Conservation (phyloP, 352 stramenopile species). For the Phytophthora tubulina region DNA sequence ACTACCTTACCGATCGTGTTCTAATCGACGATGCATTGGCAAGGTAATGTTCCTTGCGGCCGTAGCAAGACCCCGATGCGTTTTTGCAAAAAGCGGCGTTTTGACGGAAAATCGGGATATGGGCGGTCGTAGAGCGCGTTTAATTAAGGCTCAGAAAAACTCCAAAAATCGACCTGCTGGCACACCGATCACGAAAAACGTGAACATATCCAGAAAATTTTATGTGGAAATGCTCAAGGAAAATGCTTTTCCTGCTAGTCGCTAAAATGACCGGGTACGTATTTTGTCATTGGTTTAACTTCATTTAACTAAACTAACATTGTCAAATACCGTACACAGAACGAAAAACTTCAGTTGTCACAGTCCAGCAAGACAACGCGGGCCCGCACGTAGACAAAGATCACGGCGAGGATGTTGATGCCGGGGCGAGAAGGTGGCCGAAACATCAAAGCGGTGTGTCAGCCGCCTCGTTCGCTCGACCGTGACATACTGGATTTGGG, state of each 20-base stretch:
- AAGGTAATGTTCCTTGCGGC: constrained; percentile 35
- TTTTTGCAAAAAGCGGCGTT: constrained; percentile 11
- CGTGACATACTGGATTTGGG: constrained; percentile 13
- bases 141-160: not conserved
- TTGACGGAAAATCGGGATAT: constrained; percentile 33
- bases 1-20: constrained; percentile 6
- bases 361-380: constrained; percentile 15
- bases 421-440: constrained; percentile 3
- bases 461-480: constrained; percentile 11
- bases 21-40: constrained; percentile 18
- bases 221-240: constrained; percentile 1
- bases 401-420: constrained; percentile 6
- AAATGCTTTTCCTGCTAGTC: constrained; percentile 7
- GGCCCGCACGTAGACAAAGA: constrained; percentile 5
- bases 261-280: constrained; percentile 9
- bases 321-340: too few relatives aligned
- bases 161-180: constrained; percentile 9
- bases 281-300: not conserved
- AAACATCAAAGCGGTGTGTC: constrained; percentile 22
- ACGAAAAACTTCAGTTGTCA: constrained; percentile 5
- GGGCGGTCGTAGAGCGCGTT: constrained; percentile 10
- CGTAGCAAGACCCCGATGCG: constrained; percentile 22
- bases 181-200: constrained; percentile 10
- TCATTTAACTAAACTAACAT: too few relatives aligned
- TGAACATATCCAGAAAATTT: not conserved